phyloP scores from a whole-genome alignment of 2,329 filamentous ascomycete genomes.

The Trichophyton equinum region DNA sequence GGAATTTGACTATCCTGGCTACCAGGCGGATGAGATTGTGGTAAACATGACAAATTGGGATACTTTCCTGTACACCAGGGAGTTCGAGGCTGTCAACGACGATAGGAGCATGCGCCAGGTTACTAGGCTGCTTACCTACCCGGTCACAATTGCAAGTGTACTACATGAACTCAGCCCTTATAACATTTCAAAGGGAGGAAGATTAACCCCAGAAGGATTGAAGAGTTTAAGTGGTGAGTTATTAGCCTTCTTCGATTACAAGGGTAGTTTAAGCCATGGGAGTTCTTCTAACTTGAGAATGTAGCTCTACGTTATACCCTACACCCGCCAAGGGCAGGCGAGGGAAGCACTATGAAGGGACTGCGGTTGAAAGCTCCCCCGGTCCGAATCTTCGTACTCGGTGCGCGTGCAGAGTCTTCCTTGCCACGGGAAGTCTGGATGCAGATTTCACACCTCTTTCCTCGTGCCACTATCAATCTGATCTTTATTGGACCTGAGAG shows the following conservation, averaged over 20 bases:
- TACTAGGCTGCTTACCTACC: constrained; percentile 86
- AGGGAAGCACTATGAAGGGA: constrained; percentile 60
- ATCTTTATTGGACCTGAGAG: constrained; percentile 93
- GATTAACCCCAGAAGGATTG: constrained; percentile 74
- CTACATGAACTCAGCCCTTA: constrained; percentile 93
- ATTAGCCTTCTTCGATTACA: constrained; percentile 12
- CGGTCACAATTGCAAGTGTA: constrained; percentile 78
- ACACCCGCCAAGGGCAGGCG: constrained; percentile 72
- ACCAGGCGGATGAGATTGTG: constrained; percentile 81
- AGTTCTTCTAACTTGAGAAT: constrained; percentile 7
- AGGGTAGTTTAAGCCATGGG: background rate
- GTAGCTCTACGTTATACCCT: constrained; percentile 82
- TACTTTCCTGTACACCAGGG: constrained; percentile 83
- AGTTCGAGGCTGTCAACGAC: constrained; percentile 82
- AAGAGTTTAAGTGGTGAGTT: constrained; percentile 79
- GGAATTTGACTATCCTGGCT: constrained; percentile 82
- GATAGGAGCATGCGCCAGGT: constrained; percentile 86
- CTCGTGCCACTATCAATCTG: constrained; percentile 76
- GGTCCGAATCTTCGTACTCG: constrained; percentile 82
- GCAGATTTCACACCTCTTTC: constrained; percentile 88
- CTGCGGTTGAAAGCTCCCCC: constrained; percentile 75
- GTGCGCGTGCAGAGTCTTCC: constrained; percentile 93
- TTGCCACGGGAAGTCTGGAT: constrained; percentile 88
- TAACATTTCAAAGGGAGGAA: constrained; percentile 58
- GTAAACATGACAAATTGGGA: constrained; percentile 99